Evolutionary conservation across 2,329 filamentous ascomycete genomes (phyloP), one percentile per base, ranked within the genome.

Genomic region (Nemania sp.): DNA sequence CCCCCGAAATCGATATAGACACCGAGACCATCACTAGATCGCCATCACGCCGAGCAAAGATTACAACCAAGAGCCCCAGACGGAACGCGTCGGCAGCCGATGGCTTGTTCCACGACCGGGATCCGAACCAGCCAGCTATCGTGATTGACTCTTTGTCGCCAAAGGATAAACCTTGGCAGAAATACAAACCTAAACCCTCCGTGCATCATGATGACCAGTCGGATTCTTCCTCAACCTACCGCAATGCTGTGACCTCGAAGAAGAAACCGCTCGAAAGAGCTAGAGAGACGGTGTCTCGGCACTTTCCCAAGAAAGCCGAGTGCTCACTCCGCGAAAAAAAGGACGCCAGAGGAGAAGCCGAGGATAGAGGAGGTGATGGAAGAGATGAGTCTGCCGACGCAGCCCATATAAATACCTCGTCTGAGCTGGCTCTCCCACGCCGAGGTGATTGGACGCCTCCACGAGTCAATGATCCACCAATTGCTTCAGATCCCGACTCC

Each of bases 381-480:
- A 25, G 15, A 20, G 51, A 54, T 20, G 35, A 25, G 1, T 9
- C 49, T 48, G 18, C 18, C 45, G 29, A 37, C n/a, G 34, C n/a
- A 46, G 32, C 12, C 9, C 12, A 49, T 32, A 21, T 35, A 21
- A 21, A 37, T 20, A 42, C 32, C 17, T 6, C 34, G 7, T 59
- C 54, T 20, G 80, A 83, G 53, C 73, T 72, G 47, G 89, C 88
- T 7, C 72, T 83, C 25, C 78, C 76, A 47, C 80, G 89, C 60
- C 81, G 86, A 61, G 69, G 76, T 13, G 81, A 87, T 59, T 92
- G 90, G 90, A 92, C 90, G 1, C 90, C 89, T 2, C 82, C 86
- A 3, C 80, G 78, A 48, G 70, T 78, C 35, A 79, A 78, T 43
- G 67, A 65, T 1, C 59, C 71, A n/a, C n/a, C n/a, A 2, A 60